phyloP scores from a whole-genome alignment of 2,329 filamentous ascomycete genomes.

The Fusarium napiforme region DNA sequence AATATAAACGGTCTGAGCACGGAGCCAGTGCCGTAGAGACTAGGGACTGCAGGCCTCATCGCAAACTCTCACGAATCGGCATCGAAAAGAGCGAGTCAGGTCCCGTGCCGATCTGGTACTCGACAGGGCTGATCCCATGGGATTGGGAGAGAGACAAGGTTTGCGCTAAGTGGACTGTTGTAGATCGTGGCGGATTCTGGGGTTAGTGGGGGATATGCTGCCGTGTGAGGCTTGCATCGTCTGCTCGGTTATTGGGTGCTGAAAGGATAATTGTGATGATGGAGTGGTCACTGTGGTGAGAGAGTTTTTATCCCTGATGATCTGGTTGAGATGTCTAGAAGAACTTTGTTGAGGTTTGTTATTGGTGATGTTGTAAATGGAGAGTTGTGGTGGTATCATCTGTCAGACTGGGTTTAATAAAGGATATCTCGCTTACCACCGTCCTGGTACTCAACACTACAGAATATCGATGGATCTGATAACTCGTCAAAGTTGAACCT shows the following conservation, averaged over 20 bases:
- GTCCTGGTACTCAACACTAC: not conserved
- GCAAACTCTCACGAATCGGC: conserved; percentile 9
- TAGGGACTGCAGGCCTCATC: not conserved
- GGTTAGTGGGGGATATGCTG: not conserved
- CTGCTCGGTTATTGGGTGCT: not conserved
- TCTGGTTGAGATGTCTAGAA: not conserved
- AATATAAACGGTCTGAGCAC: conserved; percentile 15
- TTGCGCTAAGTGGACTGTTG: conserved; percentile 4
- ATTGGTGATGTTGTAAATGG: not conserved
- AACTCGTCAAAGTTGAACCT: not conserved
- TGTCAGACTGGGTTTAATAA: not conserved
- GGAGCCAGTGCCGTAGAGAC: not conserved
- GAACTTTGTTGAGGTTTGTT: not conserved
- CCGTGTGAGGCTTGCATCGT: not conserved
- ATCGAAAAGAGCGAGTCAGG: not conserved
- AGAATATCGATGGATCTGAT: not conserved
- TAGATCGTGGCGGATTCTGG: conserved; percentile 8
- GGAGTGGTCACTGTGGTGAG: not conserved
- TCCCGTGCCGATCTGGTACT: not conserved
- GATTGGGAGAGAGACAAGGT: not conserved
- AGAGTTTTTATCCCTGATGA: not conserved
- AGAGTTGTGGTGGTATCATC: not conserved
- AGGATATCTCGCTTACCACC: not conserved
- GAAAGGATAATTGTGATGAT: not conserved
- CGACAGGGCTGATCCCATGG: not conserved